Evolutionary conservation across 176 grass and related monocot species (phyloP).

Genomic region (Avena insularis): DNA sequence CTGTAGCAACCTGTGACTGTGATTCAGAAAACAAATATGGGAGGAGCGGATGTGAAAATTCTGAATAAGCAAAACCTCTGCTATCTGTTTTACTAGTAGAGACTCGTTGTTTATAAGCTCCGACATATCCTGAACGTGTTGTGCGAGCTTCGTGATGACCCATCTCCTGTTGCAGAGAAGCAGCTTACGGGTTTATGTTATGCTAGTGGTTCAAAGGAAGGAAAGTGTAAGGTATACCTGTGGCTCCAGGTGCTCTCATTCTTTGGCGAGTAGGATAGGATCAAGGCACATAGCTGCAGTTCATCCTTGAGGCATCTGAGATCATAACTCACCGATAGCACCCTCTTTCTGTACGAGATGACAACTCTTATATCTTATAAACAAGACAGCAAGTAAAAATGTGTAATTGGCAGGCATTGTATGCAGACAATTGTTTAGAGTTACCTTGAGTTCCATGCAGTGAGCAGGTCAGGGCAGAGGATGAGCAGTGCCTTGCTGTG

Average conservation of each 20-base stretch:
- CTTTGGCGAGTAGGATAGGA: slow-evolving; percentile 69
- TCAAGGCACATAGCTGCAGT: slow-evolving; percentile 60
- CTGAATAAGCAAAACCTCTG: slow-evolving; percentile 61
- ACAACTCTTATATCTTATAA: background rate
- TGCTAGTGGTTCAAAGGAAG: background rate
- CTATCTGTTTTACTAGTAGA: slow-evolving; percentile 73
- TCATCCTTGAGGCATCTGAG: slow-evolving; percentile 57
- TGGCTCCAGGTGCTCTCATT: slow-evolving; percentile 73
- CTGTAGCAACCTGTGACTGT: background rate
- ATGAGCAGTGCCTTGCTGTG: slow-evolving; percentile 77
- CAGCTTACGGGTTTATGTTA: background rate
- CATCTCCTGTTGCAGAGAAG: slow-evolving; percentile 73
- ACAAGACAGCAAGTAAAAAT: too few relatives aligned
- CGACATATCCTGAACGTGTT: slow-evolving; percentile 47
- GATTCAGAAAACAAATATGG: too few relatives aligned
- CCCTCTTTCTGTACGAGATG: slow-evolving; percentile 55
- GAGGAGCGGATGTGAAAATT: slow-evolving; percentile 21
- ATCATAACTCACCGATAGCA: slow-evolving; percentile 50
- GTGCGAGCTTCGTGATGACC: slow-evolving; percentile 75
- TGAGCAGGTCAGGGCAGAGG: slow-evolving; percentile 67
- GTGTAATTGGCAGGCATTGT: too few relatives aligned
- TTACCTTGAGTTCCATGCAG: slow-evolving; percentile 84
- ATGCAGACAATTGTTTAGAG: too few relatives aligned
- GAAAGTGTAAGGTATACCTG: slow-evolving; percentile 37
- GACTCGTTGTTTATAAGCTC: slow-evolving; percentile 73